Base-by-base conservation (phyloP, 331 rosid species). In the Stylosanthes scabra region DNA sequence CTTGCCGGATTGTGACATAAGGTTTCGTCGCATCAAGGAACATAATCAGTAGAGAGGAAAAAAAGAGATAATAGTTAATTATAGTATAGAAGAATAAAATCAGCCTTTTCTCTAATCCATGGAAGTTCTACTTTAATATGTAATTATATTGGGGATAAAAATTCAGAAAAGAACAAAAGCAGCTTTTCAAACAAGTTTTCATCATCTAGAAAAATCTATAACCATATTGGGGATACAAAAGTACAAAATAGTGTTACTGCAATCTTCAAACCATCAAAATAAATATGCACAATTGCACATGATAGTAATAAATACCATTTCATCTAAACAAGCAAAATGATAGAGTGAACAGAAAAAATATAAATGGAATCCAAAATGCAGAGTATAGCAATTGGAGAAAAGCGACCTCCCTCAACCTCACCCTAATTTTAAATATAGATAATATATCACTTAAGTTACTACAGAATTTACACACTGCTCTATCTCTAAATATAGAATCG, bases 151-250 rank as follows among this genome's bases (percentile, higher is more conserved):
- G 25, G 25, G 25, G 25, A 20, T 20, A 20, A 20, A 20, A 20
- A 20, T 20, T 1, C 25, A 20, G 25, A 20, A 20, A 20, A 20
- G 25, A 20, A 20, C 25, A 20, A 20, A 31, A 88, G 83, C 68
- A 88, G 91, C 84, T 89, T 96, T 74, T 88, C 97, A 64, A 84
- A 62, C 71, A 78, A 78, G 85, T 94, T 91, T 44, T 85, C 90
- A 78, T 94, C 96, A 68, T 89, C 99, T 9, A 89, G 86, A 80
- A 91, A 82, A 85, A 88, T 82, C 99, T 91, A 91, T 52, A 75
- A 74, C 57, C 74, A 81, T 61, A 57, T 63, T 70, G 59, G 52
- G 8, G 60, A 74, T 49, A 47, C 51, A 81, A 44, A 84, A 84
- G 65, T 81, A 41, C 62, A 66, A 74, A 70, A 27, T 66, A 71